Evolutionary conservation across 495 filamentous ascomycete genomes (phyloP).

Genomic region (Xylaria flabelliformis): DNA sequence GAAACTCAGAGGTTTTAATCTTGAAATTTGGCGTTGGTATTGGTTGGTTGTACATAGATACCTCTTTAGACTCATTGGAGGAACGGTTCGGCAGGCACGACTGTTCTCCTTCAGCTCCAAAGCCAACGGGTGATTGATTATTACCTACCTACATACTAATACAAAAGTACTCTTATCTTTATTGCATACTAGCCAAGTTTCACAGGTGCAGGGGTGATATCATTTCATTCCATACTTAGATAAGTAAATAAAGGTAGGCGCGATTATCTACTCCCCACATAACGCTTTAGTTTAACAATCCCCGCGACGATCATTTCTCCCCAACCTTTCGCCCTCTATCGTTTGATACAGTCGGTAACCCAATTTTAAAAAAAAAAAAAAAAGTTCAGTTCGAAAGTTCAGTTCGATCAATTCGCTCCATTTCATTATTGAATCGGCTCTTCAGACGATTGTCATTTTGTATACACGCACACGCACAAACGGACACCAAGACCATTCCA

Average conservation of each 20-base stretch:
- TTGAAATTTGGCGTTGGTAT: neutral
- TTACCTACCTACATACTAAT: neutral
- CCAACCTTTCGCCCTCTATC: neutral
- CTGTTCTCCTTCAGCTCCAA: conserved; percentile 8
- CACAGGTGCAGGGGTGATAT: conserved; percentile 12
- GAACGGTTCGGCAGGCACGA: conserved; percentile 19
- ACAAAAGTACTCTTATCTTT: neutral
- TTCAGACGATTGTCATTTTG: neutral
- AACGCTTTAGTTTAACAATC: conserved; percentile 9
- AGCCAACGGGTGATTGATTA: neutral
- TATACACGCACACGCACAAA: no score
- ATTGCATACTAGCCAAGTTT: neutral
- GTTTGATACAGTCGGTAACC: conserved; percentile 5
- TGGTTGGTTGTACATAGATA: conserved; percentile 7
- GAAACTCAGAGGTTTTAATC: neutral
- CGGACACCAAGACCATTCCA: neutral
- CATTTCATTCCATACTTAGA: conserved; percentile 14
- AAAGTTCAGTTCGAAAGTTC: neutral
- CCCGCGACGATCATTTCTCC: conserved; percentile 15
- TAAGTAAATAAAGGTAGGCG: conserved; percentile 13
- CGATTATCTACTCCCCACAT: conserved; percentile 4
- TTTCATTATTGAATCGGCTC: neutral
- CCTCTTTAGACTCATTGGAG: neutral
- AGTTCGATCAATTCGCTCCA: neutral
- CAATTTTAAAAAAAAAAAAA: no score